Evolutionary conservation across 805 yeast species (phyloP), one percentile per base, ranked within the genome.

Genomic region (Candida succiphila): DNA sequence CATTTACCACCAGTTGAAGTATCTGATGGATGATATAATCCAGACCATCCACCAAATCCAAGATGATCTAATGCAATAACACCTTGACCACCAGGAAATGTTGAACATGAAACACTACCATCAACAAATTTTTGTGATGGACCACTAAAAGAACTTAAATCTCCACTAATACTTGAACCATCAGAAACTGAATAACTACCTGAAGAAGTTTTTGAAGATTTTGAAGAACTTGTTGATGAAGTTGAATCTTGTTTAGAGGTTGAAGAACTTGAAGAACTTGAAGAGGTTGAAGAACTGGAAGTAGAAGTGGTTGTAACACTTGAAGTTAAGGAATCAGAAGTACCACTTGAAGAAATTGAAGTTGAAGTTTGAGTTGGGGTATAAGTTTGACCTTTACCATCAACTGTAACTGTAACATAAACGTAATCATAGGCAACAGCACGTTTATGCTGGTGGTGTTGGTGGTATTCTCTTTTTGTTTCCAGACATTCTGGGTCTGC

Each of bases 81-180:
- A 69, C 95, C 95, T 51, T 82, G 71, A 41, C 92, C 94, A 32
- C 73, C 53, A 54, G 89, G 94, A 72, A 86, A 80, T 35, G 63
- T 56, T 38, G 67, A 56, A 67, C 95, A 86, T 39, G 67, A 58
- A 49, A 75, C 52, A 27, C 60, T 65, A 54, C 95, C 95, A 53
- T 86, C 95, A 51, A 64, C 60, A 61, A 92, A 89, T 32, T 61
- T 60, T 29, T 56, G 61, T 37, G 67, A 42, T 49, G 95, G 92
- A 46, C 56, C 64, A 9, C 61, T 45, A 63, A 63, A 83, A 39
- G 68, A 58, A 25, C 62, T 35, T 42, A 84, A 69, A 55, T 75
- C 85, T 47, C 92, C 92, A 17, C 51, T 42, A 34, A 57, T 48
- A 32, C 61, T 56, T 34, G 56, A 48, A 21, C 58, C 44, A 29